Conservation (phyloP, 2,329 filamentous ascomycete species). For the Pezicula neosporulosa region DNA sequence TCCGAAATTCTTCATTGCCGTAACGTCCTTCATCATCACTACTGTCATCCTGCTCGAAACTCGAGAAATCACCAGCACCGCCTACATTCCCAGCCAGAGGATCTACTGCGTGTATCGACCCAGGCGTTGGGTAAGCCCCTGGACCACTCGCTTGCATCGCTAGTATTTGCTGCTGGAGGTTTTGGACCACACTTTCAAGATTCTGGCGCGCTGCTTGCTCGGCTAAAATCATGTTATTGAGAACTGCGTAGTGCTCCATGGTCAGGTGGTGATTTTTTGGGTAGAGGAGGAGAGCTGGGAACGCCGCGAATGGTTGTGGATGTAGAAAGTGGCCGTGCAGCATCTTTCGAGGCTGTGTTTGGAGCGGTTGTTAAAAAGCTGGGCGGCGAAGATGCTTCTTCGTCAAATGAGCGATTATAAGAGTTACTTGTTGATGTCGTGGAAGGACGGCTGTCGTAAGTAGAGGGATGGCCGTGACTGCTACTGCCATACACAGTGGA, state of each 20-base stretch:
- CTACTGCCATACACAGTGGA: slow-evolving; percentile 7
- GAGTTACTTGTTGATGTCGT: slow-evolving; percentile 21
- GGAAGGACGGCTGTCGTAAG: slow-evolving; percentile 18
- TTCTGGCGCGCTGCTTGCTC: slow-evolving; percentile 53
- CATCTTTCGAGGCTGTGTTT: slow-evolving; percentile 6
- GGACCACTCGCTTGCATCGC: slow-evolving; percentile 1
- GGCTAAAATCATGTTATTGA: slow-evolving; percentile 50
- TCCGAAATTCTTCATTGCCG: slow-evolving; percentile 47
- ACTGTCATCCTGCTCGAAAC: slow-evolving; percentile 26
- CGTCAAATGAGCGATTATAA: slow-evolving; percentile 19
- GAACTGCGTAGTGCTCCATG: slow-evolving; percentile 45
- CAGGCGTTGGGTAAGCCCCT: slow-evolving; percentile 8
- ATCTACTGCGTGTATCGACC: slow-evolving; percentile 3
- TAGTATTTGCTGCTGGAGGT: slow-evolving; percentile 33
- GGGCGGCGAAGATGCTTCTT: slow-evolving; percentile 6
- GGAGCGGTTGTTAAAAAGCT: slow-evolving; percentile 1
- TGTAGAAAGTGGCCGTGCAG: slow-evolving; percentile 24
- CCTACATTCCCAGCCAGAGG: slow-evolving; percentile 1
- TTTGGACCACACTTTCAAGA: slow-evolving; percentile 54
- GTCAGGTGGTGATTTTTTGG: slow-evolving; percentile 23
- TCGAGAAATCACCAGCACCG: slow-evolving; percentile 10
- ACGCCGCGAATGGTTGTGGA: slow-evolving; percentile 26
- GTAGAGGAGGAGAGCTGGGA: slow-evolving; percentile 21
- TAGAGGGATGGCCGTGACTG: not conserved
- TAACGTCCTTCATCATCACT: slow-evolving; percentile 24